Evolutionary conservation across 257 asterid species (phyloP).

Genomic region (Anisodus tanguticus): DNA sequence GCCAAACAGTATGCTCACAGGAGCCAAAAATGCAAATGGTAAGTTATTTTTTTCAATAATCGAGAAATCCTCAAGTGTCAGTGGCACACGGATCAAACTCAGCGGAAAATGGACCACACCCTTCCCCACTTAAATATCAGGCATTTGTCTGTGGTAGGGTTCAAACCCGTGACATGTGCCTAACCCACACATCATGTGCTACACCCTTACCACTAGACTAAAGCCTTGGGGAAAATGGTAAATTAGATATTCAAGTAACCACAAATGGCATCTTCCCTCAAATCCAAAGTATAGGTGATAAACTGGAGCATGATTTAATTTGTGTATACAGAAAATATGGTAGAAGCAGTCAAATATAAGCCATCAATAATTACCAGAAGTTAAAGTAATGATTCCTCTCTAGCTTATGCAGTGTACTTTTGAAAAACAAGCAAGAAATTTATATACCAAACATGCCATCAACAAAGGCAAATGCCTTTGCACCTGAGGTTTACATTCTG

Average conservation of each 20-base stretch:
- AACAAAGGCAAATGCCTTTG: conserved; percentile 14
- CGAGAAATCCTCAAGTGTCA: not conserved
- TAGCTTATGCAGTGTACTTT: not conserved
- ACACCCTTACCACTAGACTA: not conserved
- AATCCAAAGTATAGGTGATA: not conserved
- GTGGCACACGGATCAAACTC: not conserved
- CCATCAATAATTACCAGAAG: not conserved
- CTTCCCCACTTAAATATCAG: not conserved
- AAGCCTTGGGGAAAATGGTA: not conserved
- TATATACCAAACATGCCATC: conserved; percentile 19
- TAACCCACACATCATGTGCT: not conserved
- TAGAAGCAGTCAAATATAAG: not conserved
- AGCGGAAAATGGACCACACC: not conserved
- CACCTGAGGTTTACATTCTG: not conserved
- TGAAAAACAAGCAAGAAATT: not conserved
- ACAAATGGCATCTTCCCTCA: not conserved
- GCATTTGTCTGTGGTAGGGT: not conserved
- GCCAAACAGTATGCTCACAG: not conserved
- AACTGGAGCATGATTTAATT: not conserved
- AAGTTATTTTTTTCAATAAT: not conserved
- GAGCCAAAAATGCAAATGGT: not conserved
- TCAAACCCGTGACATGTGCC: not conserved
- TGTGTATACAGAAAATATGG: not conserved
- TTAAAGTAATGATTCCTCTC: not conserved
- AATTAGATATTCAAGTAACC: not conserved